Evolutionary conservation across 257 asterid genomes (phyloP).

Genomic region (Eustoma russellianum): DNA sequence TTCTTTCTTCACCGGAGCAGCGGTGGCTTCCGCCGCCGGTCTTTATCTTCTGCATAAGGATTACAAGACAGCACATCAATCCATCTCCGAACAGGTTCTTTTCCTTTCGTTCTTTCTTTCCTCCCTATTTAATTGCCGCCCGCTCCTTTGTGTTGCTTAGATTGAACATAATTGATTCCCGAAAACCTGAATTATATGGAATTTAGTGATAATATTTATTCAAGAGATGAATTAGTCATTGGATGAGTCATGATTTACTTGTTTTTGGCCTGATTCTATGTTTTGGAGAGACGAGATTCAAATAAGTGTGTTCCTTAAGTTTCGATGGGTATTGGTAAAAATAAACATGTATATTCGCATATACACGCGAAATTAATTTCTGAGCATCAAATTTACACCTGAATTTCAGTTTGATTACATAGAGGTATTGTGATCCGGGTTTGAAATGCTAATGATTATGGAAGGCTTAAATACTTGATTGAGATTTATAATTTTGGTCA

Average conservation of each 20-base stretch:
- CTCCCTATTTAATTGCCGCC: background rate
- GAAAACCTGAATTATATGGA: background rate
- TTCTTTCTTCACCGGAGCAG: conserved; percentile 81
- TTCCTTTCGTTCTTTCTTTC: background rate
- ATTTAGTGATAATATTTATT: too few species aligned
- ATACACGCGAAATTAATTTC: too few species aligned
- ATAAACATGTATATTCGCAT: too few species aligned
- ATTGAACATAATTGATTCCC: background rate
- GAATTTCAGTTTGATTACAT: background rate
- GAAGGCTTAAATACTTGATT: too few species aligned
- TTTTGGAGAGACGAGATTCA: too few species aligned
- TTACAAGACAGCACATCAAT: conserved; percentile 56
- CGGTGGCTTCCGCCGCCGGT: conserved; percentile 71
- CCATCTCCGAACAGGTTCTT: conserved; percentile 55
- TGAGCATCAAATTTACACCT: background rate
- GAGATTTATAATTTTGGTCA: too few species aligned
- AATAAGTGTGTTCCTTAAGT: too few species aligned
- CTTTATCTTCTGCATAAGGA: conserved; percentile 66
- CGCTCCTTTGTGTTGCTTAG: background rate
- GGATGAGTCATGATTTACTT: too few species aligned
- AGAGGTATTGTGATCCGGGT: background rate
- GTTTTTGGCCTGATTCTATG: too few species aligned
- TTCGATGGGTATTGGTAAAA: too few species aligned
- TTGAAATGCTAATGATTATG: background rate
- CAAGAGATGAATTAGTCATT: too few species aligned